phyloP scores from a whole-genome alignment of 169 alveolate genomes.

The Neospora caninum region DNA sequence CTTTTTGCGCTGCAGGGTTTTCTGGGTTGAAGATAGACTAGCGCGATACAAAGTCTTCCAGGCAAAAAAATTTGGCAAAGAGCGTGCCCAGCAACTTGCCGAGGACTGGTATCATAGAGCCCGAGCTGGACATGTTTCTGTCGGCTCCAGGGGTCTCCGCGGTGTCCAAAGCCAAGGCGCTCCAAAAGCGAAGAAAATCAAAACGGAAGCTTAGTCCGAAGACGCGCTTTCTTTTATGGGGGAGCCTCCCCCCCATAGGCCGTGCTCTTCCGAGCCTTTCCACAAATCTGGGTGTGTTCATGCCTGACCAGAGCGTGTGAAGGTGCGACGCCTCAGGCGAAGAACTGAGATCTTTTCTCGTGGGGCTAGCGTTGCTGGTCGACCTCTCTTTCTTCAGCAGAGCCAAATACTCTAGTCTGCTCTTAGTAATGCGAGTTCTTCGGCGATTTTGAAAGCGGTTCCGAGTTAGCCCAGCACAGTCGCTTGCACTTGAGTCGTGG shows the following conservation, averaged over 20 bases:
- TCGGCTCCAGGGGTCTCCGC: slow-evolving; percentile 56
- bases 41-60: slow-evolving; percentile 67
- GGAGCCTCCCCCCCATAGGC: too few species aligned
- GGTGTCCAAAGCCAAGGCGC: slow-evolving; percentile 6
- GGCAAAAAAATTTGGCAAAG: slow-evolving; percentile 68
- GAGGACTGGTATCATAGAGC: slow-evolving; percentile 68
- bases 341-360: too few species aligned
- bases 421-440: too few species aligned
- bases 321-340: too few species aligned
- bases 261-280: too few species aligned
- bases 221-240: neutral
- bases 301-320: too few species aligned
- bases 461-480: too few species aligned
- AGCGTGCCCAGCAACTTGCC: slow-evolving; percentile 69
- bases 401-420: too few species aligned
- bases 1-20: slow-evolving; percentile 36
- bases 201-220: neutral
- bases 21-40: slow-evolving; percentile 66
- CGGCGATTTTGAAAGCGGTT: too few species aligned
- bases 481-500: neutral
- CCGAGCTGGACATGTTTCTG: slow-evolving; percentile 61
- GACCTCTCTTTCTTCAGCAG: too few species aligned
- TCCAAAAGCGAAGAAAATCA: slow-evolving; percentile 18
- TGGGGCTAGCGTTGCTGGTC: too few species aligned
- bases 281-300: too few species aligned